These are phyloP conservation scores for Fusarium sublunatum DNA, from an alignment of 2,329 filamentous ascomycete species.

Conservation along the genomic window DNA sequence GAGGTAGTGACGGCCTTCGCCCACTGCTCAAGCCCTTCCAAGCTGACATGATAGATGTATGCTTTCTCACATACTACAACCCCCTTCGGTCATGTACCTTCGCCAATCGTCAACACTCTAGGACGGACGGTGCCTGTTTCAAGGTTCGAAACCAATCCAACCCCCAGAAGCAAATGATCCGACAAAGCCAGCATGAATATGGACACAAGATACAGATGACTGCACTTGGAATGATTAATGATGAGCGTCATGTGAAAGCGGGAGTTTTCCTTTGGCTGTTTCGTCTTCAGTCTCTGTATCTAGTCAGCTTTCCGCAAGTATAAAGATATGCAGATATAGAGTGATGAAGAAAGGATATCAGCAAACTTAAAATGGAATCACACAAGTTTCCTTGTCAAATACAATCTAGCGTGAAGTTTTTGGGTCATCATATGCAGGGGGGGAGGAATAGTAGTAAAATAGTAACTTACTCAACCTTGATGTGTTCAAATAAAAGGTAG, in stretches of 20 bases:
- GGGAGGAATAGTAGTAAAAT: neutral
- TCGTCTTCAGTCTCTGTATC: neutral
- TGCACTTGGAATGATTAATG: no score
- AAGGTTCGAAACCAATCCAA: rapidly evolving
- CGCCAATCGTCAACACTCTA: rapidly evolving
- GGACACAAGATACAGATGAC: neutral
- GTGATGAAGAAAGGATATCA: conserved; percentile 34
- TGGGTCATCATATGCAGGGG: conserved; percentile 53
- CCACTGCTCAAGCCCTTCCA: rapidly evolving
- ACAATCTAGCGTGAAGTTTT: conserved; percentile 60
- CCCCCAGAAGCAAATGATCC: neutral
- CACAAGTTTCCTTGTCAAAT: conserved; percentile 56
- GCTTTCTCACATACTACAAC: rapidly evolving
- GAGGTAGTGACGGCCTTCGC: rapidly evolving
- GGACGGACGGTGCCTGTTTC: rapidly evolving
- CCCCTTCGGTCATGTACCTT: rapidly evolving
- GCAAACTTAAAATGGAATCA: conserved; percentile 52
- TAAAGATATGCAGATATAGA: neutral
- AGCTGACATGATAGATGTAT: neutral
- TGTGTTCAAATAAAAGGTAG: rapidly evolving
- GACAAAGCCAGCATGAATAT: neutral
- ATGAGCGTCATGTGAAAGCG: no score
- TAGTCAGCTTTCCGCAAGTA: conserved; percentile 22
- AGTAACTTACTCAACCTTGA: conserved; percentile 18
- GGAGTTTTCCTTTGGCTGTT: no score